Conservation (phyloP, 1,284 basidiomycete genomes). For the Trametes polyzona region DNA sequence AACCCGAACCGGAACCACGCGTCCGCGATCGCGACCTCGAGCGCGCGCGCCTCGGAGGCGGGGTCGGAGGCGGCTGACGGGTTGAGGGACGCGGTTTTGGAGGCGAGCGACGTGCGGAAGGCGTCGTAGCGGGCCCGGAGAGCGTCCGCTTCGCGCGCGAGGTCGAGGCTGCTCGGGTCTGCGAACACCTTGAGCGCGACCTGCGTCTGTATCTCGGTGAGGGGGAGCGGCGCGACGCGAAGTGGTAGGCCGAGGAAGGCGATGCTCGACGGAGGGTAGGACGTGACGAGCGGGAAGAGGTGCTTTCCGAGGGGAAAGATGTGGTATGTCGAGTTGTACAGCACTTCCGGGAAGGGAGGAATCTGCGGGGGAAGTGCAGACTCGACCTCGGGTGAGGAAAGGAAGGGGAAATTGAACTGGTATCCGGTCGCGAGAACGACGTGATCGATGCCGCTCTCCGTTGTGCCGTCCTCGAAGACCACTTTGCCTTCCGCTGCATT, state of each 20-base stretch:
- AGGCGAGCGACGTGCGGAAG: conserved; percentile 35
- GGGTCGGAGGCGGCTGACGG: neutral
- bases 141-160: conserved; percentile 47
- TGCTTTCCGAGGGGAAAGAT: conserved; percentile 67
- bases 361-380: conserved; percentile 41
- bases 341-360: conserved; percentile 49
- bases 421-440: conserved; percentile 80
- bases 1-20: conserved; percentile 57
- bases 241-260: conserved; percentile 68
- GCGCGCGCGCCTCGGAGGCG: neutral
- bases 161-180: conserved; percentile 52
- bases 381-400: conserved; percentile 43
- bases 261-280: conserved; percentile 55
- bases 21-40: conserved; percentile 46
- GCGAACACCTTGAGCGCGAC: conserved; percentile 59
- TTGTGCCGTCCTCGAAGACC: conserved; percentile 61
- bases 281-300: conserved; percentile 52
- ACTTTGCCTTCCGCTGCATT: conserved; percentile 51
- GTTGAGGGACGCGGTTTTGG: no score
- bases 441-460: conserved; percentile 58
- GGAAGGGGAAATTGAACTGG: conserved; percentile 64
- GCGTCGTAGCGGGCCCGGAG: conserved; percentile 52
- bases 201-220: conserved; percentile 69
- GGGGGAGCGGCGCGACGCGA: conserved; percentile 62
- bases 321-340: conserved; percentile 66